phyloP scores from a whole-genome alignment of 176 grass and related monocot genomes.

The sorghum (Sorghum bicolor) region DNA sequence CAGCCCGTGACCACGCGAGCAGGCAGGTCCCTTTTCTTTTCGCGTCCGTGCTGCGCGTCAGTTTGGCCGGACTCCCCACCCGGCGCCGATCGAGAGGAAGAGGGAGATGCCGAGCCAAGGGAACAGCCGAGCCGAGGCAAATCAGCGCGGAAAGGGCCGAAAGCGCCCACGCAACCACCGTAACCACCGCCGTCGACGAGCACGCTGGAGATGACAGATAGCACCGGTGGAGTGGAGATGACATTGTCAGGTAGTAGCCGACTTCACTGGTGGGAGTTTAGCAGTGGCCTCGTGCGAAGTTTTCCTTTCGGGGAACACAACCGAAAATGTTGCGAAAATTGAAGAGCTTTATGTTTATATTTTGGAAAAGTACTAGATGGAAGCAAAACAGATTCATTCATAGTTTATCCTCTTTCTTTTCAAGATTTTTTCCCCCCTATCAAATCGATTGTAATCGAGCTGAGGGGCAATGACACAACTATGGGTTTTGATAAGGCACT shows the following conservation, averaged over 20 bases:
- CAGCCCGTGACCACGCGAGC: not conserved
- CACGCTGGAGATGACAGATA: not conserved
- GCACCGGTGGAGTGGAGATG: not conserved
- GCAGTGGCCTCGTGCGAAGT: not conserved
- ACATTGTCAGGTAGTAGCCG: not conserved
- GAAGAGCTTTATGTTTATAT: not conserved
- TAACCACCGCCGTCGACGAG: slow-evolving; percentile 16
- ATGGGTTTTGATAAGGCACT: not conserved
- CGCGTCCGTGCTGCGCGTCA: not conserved
- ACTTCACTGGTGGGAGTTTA: slow-evolving; percentile 22
- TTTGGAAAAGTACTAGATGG: not conserved
- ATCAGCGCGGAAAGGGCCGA: not conserved
- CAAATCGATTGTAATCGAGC: not conserved
- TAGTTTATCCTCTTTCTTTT: not conserved
- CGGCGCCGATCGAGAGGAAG: not conserved
- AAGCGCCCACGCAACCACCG: slow-evolving; percentile 38
- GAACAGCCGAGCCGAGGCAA: not conserved
- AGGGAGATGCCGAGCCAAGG: not conserved
- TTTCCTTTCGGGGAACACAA: not conserved
- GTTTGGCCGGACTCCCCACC: slow-evolving; percentile 24
- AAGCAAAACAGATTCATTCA: not conserved
- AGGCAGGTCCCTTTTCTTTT: not conserved
- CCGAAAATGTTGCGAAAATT: not conserved
- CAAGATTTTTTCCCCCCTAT: not conserved
- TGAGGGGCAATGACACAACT: not conserved